Conservation (phyloP, 441 rosid genomes). For the Populus hybrid region DNA sequence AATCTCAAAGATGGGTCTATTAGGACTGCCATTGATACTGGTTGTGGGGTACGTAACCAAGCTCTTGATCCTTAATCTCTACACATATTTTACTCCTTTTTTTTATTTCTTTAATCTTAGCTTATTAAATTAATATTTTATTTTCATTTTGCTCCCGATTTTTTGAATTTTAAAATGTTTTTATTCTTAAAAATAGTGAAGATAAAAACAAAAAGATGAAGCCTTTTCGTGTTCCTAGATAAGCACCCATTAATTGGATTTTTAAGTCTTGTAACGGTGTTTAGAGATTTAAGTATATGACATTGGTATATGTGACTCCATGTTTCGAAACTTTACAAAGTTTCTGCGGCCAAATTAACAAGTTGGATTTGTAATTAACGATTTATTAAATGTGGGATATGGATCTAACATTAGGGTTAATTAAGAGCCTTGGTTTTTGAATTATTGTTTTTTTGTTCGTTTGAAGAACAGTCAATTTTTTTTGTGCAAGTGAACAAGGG, state of each 20-base stretch:
- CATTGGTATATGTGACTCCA: not conserved
- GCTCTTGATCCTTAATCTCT: not conserved
- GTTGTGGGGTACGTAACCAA: conserved; percentile 61
- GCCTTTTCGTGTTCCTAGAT: not conserved
- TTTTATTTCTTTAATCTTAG: not conserved
- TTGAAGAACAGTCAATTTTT: not conserved
- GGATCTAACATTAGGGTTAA: not conserved
- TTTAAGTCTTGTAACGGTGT: not conserved
- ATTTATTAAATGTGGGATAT: not conserved
- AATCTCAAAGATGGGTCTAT: conserved; percentile 67
- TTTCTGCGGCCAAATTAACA: not conserved
- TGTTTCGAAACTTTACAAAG: not conserved
- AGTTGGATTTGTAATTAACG: not conserved
- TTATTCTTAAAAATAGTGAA: not conserved
- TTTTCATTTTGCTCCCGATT: not conserved
- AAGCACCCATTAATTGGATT: not conserved
- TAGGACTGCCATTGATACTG: conserved; percentile 83
- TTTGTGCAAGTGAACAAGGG: no score
- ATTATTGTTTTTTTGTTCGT: no score
- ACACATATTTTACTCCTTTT: not conserved
- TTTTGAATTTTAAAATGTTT: not conserved
- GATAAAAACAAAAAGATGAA: not conserved
- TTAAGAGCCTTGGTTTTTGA: not conserved
- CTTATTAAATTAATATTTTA: not conserved
- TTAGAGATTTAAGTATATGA: not conserved